Evolutionary conservation across 805 yeast genomes (phyloP), one percentile per base, ranked within the genome.

Genomic region (Nakazawaea sp.): DNA sequence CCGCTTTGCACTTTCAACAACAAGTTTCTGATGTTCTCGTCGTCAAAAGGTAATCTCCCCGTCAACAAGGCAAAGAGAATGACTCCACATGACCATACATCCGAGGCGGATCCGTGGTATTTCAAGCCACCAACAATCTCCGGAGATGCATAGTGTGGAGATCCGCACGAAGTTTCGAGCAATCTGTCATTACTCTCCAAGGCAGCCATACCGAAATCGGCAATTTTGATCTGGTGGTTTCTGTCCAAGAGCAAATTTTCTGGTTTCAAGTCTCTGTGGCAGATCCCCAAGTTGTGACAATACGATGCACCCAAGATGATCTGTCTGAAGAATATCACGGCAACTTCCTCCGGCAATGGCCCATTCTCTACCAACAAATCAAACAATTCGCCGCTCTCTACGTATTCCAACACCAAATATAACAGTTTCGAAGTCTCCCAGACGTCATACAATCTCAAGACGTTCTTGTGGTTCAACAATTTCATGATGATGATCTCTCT

Each of bases 401-500:
- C 90, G 54, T 82, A 84, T 53, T 84, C 94, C 35, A 84, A 61
- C 12, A 84, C 87, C 45, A 84, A 57, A 50, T 80, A 84, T 40
- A 92, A 67, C 43, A 90, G 96, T 52, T 86, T 87, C 46, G 87
- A 81, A 46, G 94, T 90, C 59, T 92, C 98, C 97, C 97, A 92
- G 18, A 92, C 98, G 54, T 92, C 98, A 55, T 88, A 92, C 27
- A 92, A 66, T 18, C 92, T 83, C 74, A 92, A 78, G 18, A 92
- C 92, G 52, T 92, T 90, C 10, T 95, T 87, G 58, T 92, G 97
- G 43, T 92, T 85, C 32, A 92, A 75, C 29, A 92, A 69, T 61
- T 92, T 92, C 98, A 90, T 92, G 49, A 92, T 92, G 49, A 92
- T 89, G 45, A 92, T 95, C 56, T 92, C 98, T 47, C 97, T 74